A percentile compares a stretch with the other conserved stretches of the same genome.
These are phyloP conservation scores for Linum usitatissimum DNA, from an alignment of 345 rosid species.

Conservation along the genomic window DNA sequence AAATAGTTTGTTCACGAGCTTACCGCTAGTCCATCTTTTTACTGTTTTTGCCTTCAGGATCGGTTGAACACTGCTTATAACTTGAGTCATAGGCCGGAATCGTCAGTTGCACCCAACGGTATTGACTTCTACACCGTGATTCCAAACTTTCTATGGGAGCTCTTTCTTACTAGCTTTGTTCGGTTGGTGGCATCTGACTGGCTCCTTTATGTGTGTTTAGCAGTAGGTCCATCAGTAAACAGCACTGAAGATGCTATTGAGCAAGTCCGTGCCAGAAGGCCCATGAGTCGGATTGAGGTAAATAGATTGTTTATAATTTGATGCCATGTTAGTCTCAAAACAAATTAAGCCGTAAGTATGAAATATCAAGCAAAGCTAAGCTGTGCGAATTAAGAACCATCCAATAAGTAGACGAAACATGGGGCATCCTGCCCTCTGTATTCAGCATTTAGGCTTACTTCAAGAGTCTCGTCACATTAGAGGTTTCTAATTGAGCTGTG, in stretches of 20 bases:
- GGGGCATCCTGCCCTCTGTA: background rate
- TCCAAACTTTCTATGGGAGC: conserved; percentile 1
- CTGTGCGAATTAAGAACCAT: background rate
- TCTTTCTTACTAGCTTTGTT: conserved; percentile 9
- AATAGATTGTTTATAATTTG: conserved; percentile 14
- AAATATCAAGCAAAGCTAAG: background rate
- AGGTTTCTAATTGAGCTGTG: background rate
- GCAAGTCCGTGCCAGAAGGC: conserved; percentile 68
- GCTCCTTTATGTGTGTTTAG: conserved; percentile 8
- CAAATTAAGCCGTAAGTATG: background rate
- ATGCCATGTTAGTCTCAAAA: no score
- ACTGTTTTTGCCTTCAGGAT: conserved; percentile 41
- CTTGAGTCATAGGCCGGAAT: conserved; percentile 33
- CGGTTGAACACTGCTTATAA: conserved; percentile 48
- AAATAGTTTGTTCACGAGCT: conserved; percentile 6
- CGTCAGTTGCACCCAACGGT: conserved; percentile 42
- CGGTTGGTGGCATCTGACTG: conserved; percentile 7
- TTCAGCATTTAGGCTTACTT: background rate
- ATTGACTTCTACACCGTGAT: conserved; percentile 14
- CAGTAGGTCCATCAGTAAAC: conserved; percentile 39
- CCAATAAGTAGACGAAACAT: background rate
- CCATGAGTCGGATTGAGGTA: conserved; percentile 86
- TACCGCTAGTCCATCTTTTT: conserved; percentile 24
- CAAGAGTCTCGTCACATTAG: background rate
- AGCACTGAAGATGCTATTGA: conserved; percentile 42